A percentile compares a stretch with the other conserved stretches of the same genome.
Evolutionary conservation across 2,329 filamentous ascomycete genomes (phyloP).

Genomic region (Aplosporella prunicola): DNA sequence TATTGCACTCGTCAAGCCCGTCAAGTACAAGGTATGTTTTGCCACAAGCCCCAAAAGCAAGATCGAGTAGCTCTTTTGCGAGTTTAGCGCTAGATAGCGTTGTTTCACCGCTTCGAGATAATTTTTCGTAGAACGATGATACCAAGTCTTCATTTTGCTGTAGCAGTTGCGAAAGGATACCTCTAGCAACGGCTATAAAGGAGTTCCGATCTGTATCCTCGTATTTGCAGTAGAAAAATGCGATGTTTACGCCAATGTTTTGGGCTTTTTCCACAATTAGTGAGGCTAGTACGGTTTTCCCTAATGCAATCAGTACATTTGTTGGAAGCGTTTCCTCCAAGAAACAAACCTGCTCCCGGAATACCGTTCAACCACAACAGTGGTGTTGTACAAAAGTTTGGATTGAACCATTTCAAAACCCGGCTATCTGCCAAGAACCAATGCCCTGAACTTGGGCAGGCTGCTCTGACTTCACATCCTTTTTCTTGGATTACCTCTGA

Average conservation of each 20-base stretch:
- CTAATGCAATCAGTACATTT: slow-evolving; percentile 14
- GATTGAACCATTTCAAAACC: not conserved
- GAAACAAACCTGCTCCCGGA: slow-evolving; percentile 29
- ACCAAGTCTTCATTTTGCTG: slow-evolving; percentile 18
- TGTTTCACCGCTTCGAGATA: slow-evolving; percentile 17
- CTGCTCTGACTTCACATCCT: not conserved
- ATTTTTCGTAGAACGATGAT: slow-evolving; percentile 23
- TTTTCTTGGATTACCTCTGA: not conserved
- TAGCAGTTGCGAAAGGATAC: slow-evolving; percentile 26
- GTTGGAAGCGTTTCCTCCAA: not conserved
- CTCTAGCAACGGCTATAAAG: slow-evolving; percentile 23
- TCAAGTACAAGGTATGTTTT: slow-evolving; percentile 35
- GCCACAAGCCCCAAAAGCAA: slow-evolving; percentile 20
- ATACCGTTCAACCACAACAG: slow-evolving; percentile 33
- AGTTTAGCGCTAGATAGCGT: slow-evolving; percentile 18
- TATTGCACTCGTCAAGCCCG: slow-evolving; percentile 36
- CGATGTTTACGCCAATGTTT: slow-evolving; percentile 13
- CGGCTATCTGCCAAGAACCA: not conserved
- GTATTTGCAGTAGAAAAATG: slow-evolving; percentile 36
- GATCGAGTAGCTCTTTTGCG: slow-evolving; percentile 23
- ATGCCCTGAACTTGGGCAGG: not conserved
- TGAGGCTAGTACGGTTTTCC: slow-evolving; percentile 36
- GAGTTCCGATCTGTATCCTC: slow-evolving; percentile 19
- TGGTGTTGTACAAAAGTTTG: slow-evolving; percentile 12
- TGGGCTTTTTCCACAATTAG: slow-evolving; percentile 26